Evolutionary conservation across 441 rosid genomes (phyloP), one percentile per base, ranked within the genome.

Genomic region (Adansonia madagascariensis): DNA sequence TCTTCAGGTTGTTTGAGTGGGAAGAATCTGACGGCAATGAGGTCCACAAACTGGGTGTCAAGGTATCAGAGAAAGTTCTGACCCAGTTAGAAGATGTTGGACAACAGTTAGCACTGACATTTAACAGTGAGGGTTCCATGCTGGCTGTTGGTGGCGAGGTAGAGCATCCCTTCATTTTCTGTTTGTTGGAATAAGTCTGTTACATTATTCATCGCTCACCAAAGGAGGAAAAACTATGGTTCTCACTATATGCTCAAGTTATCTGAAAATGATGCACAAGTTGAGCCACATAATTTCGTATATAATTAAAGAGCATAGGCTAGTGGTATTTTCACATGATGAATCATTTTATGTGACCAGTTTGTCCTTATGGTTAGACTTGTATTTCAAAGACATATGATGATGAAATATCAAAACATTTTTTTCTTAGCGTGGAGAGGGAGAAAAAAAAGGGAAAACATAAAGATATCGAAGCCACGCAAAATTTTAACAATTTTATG

Each of bases 71-170:
- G 69, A 88, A 86, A 79, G 87, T 80, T 68, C 84, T 91, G 78
- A 75, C 68, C 12, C 85, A 86, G 79, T 87, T 96, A 62, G 85
- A 80, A 75, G 86, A 88, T 78, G 87, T 88, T 77, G 97, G 92
- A 71, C 98, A 91, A 80, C 98, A 91, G 81, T 84, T 94, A 75
- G 92, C 94, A 59, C 67, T 96, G 76, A 88, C 83, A 20, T 96
- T 94, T 39, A 84, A 88, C 84, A 84, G 70, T 31, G 94, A 94
- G 14, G 91, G 92, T 64, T 86, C 96, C 68, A 75, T 81, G 46
- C 86, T 94, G 55, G 98, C 98, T 64, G 80, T 82, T 75, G 99
- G 99, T 63, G 90, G 92, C 1, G 98, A 96, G 98, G 97, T 95
- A 88, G 71, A 67, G 73, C 73, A 11, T 47, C 50, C 12, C 50